phyloP scores from a whole-genome alignment of 2,329 filamentous ascomycete genomes.

The Purpureocillium takamizusanense region DNA sequence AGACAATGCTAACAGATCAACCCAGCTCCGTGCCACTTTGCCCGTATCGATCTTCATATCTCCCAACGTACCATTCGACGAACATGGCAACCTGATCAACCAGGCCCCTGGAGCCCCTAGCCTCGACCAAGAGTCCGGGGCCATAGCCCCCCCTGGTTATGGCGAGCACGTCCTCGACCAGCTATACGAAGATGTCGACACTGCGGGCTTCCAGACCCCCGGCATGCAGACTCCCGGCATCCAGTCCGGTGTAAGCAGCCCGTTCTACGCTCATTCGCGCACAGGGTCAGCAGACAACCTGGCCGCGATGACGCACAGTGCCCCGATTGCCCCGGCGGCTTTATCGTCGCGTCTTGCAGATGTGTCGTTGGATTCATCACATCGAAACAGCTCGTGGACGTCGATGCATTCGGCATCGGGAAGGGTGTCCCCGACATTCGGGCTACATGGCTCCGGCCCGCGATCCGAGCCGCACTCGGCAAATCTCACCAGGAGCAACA shows the following conservation, averaged over 20 bases:
- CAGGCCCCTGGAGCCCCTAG: constrained; percentile 43
- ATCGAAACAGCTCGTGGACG: constrained; percentile 36
- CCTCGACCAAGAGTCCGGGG: constrained; percentile 42
- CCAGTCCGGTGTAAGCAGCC: constrained; percentile 70
- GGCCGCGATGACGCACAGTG: constrained; percentile 31
- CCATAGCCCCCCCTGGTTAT: constrained; percentile 83
- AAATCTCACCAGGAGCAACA: constrained; percentile 44
- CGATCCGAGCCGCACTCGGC: constrained; percentile 34
- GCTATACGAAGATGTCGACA: constrained; percentile 80
- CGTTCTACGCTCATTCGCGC: constrained; percentile 63
- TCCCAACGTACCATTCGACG: constrained; percentile 80
- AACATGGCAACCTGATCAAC: constrained; percentile 70
- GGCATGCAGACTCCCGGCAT: constrained; percentile 58
- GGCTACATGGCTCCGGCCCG: constrained; percentile 23
- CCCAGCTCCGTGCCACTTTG: constrained; percentile 73
- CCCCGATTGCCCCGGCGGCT: constrained; percentile 35
- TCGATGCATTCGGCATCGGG: constrained; percentile 34
- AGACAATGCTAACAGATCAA: neutral
- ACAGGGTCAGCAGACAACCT: constrained; percentile 78
- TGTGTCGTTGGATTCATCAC: constrained; percentile 45
- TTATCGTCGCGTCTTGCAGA: constrained; percentile 62
- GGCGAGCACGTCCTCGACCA: constrained; percentile 84
- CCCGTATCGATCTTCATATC: constrained; percentile 94
- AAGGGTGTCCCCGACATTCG: constrained; percentile 32
- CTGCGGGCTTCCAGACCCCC: constrained; percentile 70